Conservation (phyloP, 2,329 filamentous ascomycete species). For the Orbilia javanica region DNA sequence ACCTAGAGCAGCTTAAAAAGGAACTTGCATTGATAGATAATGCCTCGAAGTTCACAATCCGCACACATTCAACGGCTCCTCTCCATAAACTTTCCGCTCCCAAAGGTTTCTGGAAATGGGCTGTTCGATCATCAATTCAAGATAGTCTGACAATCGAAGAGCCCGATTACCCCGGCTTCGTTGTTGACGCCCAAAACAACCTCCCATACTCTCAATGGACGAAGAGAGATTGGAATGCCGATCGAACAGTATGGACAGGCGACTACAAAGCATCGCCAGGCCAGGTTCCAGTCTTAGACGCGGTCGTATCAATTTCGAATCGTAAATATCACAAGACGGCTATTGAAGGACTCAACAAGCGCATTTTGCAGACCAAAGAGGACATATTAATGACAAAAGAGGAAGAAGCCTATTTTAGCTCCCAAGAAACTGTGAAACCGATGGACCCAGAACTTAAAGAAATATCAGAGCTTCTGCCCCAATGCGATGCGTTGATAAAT, state of each 20-base stretch:
- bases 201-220: slow-evolving; percentile 37
- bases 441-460: slow-evolving; percentile 25
- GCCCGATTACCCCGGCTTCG: slow-evolving; percentile 24
- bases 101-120: not conserved
- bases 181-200: slow-evolving; percentile 2
- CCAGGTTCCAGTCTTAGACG: slow-evolving; percentile 15
- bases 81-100: slow-evolving; percentile 7
- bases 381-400: not conserved
- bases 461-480: slow-evolving; percentile 1
- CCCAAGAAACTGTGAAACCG: slow-evolving; percentile 6
- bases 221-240: not conserved
- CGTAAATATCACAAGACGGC: slow-evolving; percentile 1
- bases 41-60: slow-evolving; percentile 21
- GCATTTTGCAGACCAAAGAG: not conserved
- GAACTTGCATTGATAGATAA: slow-evolving; percentile 29
- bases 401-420: not conserved
- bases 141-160: slow-evolving; percentile 22
- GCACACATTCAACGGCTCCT: slow-evolving; percentile 22
- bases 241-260: slow-evolving; percentile 13
- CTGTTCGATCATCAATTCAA: slow-evolving; percentile 7
- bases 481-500: slow-evolving; percentile 24
- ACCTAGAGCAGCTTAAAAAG: slow-evolving; percentile 39
- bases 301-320: slow-evolving; percentile 15
- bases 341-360: slow-evolving; percentile 4
- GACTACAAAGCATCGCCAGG: slow-evolving; percentile 27